A percentile compares a stretch with the other conserved stretches of the same genome.
phyloP scores from a whole-genome alignment of 1,284 basidiomycete species.

The Phlebopus sp. region DNA sequence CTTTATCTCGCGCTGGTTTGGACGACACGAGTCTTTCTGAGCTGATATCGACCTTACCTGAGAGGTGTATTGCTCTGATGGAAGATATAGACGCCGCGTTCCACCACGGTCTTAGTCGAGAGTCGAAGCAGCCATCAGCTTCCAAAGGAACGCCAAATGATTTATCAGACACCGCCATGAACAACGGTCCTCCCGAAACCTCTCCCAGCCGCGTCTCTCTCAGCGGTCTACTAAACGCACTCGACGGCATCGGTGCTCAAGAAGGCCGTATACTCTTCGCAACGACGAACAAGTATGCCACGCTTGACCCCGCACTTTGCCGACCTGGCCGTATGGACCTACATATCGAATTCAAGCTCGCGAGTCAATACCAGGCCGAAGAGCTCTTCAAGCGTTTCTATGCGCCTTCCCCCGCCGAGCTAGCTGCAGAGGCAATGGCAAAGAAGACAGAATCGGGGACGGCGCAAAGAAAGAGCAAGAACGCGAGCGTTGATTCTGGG shows the following conservation, averaged over 20 bases:
- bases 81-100: conserved; percentile 81
- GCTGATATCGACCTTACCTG: conserved; percentile 64
- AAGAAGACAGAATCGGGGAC: conserved; percentile 2
- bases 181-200: conserved; percentile 10
- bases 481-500: neutral
- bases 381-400: conserved; percentile 69
- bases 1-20: conserved; percentile 66
- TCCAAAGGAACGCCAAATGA: neutral
- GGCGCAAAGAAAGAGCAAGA: neutral
- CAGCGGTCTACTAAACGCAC: conserved; percentile 69
- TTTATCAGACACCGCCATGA: neutral
- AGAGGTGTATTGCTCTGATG: conserved; percentile 71
- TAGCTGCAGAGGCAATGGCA: neutral
- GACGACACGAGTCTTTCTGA: conserved; percentile 63
- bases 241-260: conserved; percentile 73
- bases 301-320: conserved; percentile 68
- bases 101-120: conserved; percentile 52
- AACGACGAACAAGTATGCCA: conserved; percentile 68
- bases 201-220: conserved; percentile 46
- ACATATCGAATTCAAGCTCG: conserved; percentile 70
- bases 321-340: conserved; percentile 80
- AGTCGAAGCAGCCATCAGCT: conserved; percentile 4
- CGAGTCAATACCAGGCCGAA: conserved; percentile 62
- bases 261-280: conserved; percentile 77
- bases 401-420: conserved; percentile 35